Percentiles rank a stretch among this genome's conserved stretches.
Conservation (phyloP, 2,329 filamentous ascomycete species). For the Emmonsiellopsis sp. region DNA sequence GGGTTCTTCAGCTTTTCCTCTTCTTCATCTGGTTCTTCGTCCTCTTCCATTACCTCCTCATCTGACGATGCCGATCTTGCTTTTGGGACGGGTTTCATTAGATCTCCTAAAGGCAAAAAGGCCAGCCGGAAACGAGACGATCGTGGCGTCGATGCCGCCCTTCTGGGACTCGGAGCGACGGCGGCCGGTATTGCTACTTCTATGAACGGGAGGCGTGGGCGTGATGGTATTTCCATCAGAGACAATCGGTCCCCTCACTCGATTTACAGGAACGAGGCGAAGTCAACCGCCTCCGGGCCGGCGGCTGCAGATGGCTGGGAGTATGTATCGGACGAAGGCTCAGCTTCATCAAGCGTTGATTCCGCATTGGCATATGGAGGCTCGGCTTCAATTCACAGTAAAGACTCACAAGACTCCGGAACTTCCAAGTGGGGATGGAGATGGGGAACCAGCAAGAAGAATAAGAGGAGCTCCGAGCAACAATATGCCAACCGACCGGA, state of each 20-base stretch:
- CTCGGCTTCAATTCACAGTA: constrained; percentile 35
- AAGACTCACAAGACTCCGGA: constrained; percentile 49
- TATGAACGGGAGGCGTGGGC: constrained; percentile 26
- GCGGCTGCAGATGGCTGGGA: constrained; percentile 51
- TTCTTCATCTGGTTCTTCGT: constrained; percentile 30
- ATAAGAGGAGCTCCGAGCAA: constrained; percentile 18
- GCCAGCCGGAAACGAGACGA: constrained; percentile 19
- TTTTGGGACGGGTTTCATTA: constrained; percentile 51
- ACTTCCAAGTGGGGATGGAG: constrained; percentile 53
- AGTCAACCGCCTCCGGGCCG: constrained; percentile 14
- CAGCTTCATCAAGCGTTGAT: constrained; percentile 44
- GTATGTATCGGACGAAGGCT: constrained; percentile 45
- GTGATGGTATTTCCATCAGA: constrained; percentile 24
- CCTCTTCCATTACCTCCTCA: constrained; percentile 49
- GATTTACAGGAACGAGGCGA: constrained; percentile 12
- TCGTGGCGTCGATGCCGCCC: constrained; percentile 35
- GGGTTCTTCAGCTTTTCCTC: constrained; percentile 45
- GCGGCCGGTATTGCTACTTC: constrained; percentile 39
- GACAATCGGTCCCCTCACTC: constrained; percentile 20
- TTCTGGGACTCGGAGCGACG: constrained; percentile 40
- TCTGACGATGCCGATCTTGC: constrained; percentile 61
- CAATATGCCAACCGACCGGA: constrained; percentile 53
- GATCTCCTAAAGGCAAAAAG: constrained; percentile 26
- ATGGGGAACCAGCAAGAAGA: constrained; percentile 43
- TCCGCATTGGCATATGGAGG: constrained; percentile 55